phyloP scores from a whole-genome alignment of 257 asterid species.

The Misopates orontium region DNA sequence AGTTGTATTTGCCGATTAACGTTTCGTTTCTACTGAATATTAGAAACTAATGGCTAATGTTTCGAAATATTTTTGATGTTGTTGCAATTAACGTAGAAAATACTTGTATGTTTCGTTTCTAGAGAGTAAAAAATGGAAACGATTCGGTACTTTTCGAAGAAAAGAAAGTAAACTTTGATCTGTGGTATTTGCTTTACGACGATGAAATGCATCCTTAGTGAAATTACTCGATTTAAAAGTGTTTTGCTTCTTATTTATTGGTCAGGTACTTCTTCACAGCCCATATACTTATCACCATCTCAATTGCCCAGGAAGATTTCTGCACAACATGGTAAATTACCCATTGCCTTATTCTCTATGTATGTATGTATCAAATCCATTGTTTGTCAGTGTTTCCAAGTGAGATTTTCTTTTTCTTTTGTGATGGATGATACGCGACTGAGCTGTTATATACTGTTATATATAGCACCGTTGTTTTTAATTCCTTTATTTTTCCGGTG shows the following conservation, averaged over 20 bases:
- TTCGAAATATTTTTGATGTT: neutral
- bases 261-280: neutral
- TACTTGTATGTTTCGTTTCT: too few relatives aligned
- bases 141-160: too few relatives aligned
- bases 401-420: neutral
- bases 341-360: neutral
- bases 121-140: too few relatives aligned
- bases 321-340: neutral
- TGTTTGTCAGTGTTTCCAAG: neutral
- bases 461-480: too few relatives aligned
- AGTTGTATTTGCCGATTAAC: too few relatives aligned
- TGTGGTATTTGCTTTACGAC: too few relatives aligned
- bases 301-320: conserved; percentile 7
- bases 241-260: neutral
- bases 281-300: conserved; percentile 9
- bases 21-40: too few relatives aligned
- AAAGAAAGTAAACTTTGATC: too few relatives aligned
- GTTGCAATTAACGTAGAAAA: too few relatives aligned
- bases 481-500: neutral
- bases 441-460: neutral
- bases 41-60: too few relatives aligned
- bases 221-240: neutral
- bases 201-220: too few relatives aligned
- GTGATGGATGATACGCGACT: neutral
- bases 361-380: neutral